Conservation (phyloP, 345 rosid species). For the Turritis glabra region DNA sequence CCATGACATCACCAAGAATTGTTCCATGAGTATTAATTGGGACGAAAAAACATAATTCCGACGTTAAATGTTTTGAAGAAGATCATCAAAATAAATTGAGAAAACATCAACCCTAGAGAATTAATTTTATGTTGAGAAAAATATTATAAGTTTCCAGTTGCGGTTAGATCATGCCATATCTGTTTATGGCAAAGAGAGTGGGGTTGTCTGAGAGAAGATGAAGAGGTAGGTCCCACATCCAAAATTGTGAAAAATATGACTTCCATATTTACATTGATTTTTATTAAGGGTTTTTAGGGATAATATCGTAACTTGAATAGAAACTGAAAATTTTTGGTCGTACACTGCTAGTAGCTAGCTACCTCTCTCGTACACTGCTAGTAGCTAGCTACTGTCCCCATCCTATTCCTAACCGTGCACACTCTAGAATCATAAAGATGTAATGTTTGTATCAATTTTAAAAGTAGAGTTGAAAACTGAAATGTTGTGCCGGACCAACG, state of each 20-base stretch:
- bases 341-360: slow-evolving; percentile 11
- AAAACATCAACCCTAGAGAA: too few species aligned
- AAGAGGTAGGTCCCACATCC: slow-evolving; percentile 19
- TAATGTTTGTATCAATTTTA: not conserved
- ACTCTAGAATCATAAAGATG: not conserved
- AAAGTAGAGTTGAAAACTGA: too few species aligned
- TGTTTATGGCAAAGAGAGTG: slow-evolving; percentile 30
- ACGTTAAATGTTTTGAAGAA: too few species aligned
- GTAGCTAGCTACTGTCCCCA: not conserved
- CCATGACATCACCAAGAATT: too few species aligned
- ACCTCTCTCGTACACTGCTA: slow-evolving; percentile 16
- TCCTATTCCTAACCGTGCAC: not conserved
- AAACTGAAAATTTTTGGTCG: not conserved
- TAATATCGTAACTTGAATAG: not conserved
- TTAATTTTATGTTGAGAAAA: not conserved
- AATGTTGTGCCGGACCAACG: not conserved
- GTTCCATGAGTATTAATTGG: too few species aligned
- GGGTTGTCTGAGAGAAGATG: not conserved
- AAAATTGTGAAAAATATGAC: not conserved
- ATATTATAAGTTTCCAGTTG: not conserved
- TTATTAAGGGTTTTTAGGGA: not conserved
- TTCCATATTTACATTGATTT: not conserved
- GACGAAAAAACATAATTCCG: too few species aligned
- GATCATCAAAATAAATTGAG: too few species aligned
- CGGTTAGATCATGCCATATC: slow-evolving; percentile 25